Conservation (phyloP, 2,329 filamentous ascomycete species). For the Penicillium aurantiogriseum region DNA sequence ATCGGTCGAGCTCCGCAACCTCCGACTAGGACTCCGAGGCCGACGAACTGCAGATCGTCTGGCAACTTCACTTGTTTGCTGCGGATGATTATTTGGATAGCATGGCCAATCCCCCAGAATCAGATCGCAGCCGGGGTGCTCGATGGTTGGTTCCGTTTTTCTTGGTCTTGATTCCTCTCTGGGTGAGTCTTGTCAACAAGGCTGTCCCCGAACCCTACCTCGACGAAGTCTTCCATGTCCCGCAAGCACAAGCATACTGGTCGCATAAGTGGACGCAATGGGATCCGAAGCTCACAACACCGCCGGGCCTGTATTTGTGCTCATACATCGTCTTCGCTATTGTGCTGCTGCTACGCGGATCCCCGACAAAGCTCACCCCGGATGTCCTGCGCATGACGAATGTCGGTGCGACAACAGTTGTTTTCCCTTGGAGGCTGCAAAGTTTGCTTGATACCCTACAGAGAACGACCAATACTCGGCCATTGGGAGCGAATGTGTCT, state of each 20-base stretch:
- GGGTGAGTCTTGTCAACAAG: constrained; percentile 48
- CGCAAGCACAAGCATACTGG: constrained; percentile 88
- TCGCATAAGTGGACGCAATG: constrained; percentile 70
- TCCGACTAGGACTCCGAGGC: not conserved
- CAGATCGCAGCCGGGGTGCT: constrained; percentile 35
- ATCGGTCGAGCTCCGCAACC: not conserved
- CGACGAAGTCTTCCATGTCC: constrained; percentile 64
- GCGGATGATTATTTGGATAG: constrained; percentile 7
- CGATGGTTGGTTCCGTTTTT: constrained; percentile 39
- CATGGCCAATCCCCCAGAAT: constrained; percentile 35
- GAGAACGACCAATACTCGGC: constrained; percentile 29
- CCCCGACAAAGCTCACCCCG: constrained; percentile 35
- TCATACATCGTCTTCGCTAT: constrained; percentile 48
- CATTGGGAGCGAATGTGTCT: constrained; percentile 35
- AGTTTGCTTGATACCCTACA: constrained; percentile 51
- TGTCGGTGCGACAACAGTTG: constrained; percentile 34
- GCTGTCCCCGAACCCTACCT: constrained; percentile 60
- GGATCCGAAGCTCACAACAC: constrained; percentile 97
- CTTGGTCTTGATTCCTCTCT: constrained; percentile 37
- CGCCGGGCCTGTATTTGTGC: constrained; percentile 71
- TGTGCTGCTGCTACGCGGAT: constrained; percentile 24
- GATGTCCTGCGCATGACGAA: constrained; percentile 41
- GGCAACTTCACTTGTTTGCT: not conserved
- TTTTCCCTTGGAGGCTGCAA: constrained; percentile 54
- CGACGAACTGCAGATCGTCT: not conserved